Evolutionary conservation across 2,329 filamentous ascomycete species (phyloP).

Genomic region (Sphaerulina vaccinii): DNA sequence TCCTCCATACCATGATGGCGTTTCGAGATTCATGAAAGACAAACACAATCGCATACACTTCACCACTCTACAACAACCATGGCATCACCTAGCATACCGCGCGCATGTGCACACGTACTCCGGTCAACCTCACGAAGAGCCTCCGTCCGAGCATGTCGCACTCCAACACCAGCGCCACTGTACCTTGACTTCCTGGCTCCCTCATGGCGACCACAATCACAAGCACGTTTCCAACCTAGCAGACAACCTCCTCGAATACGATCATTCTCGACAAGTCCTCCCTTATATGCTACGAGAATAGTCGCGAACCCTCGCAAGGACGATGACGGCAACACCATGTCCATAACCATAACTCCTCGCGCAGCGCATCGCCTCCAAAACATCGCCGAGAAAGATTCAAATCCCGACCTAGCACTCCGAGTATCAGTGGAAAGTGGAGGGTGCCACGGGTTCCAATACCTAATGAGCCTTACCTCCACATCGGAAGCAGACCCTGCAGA

Average conservation of each 20-base stretch:
- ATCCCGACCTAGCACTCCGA: conserved; percentile 81
- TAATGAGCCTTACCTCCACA: conserved; percentile 75
- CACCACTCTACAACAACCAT: not conserved
- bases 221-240: not conserved
- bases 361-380: conserved; percentile 72
- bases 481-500: conserved; percentile 66
- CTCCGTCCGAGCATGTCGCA: not conserved
- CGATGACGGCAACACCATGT: conserved; percentile 81
- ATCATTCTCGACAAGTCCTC: not conserved
- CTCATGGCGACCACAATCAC: conserved; percentile 26
- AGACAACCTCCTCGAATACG: not conserved
- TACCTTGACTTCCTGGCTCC: conserved; percentile 40
- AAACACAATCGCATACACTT: not conserved
- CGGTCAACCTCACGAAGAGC: not conserved
- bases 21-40: not conserved
- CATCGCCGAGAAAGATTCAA: conserved; percentile 55
- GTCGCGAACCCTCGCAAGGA: conserved; percentile 72
- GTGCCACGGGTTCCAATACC: conserved; percentile 96
- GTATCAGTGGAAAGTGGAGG: conserved; percentile 91
- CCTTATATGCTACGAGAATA: conserved; percentile 31
- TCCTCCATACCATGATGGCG: not conserved
- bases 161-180: conserved; percentile 30
- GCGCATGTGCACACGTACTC: not conserved
- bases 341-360: conserved; percentile 77
- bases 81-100: not conserved